Percentiles rank a stretch among this genome's conserved stretches.
These are phyloP conservation scores for Fusarium caatingaense DNA, from an alignment of 2,329 filamentous ascomycete genomes.

Conservation along the genomic window DNA sequence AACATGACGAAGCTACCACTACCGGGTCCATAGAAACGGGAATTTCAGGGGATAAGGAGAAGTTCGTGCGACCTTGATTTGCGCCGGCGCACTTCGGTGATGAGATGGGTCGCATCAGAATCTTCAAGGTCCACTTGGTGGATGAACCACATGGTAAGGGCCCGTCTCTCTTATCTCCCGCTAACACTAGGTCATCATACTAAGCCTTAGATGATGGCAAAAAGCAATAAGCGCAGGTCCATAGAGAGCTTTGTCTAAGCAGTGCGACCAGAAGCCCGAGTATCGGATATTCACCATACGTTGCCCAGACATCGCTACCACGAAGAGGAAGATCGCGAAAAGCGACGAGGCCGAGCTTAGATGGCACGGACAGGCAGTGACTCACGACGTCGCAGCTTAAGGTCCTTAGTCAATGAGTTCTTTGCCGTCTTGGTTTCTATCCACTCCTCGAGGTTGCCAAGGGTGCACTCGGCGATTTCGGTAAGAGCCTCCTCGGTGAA, in stretches of 20 bases:
- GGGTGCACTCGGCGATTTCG: slow-evolving; percentile 71
- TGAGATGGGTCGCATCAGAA: slow-evolving; percentile 36
- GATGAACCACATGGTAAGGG: slow-evolving; percentile 25
- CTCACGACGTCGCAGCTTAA: slow-evolving; percentile 42
- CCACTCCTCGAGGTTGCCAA: slow-evolving; percentile 66
- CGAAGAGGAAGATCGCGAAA: neutral
- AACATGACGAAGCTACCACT: neutral
- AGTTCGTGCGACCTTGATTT: slow-evolving; percentile 35
- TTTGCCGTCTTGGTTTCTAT: slow-evolving; percentile 46
- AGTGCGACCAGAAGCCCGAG: neutral
- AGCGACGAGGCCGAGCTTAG: slow-evolving; percentile 23
- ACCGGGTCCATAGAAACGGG: slow-evolving; percentile 4
- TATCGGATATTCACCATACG: neutral
- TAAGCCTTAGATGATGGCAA: neutral
- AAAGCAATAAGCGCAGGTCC: neutral
- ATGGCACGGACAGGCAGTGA: slow-evolving; percentile 50
- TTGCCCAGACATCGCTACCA: neutral
- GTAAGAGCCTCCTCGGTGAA: slow-evolving; percentile 73
- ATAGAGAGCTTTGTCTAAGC: neutral
- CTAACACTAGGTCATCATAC: neutral
- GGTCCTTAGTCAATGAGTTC: slow-evolving; percentile 50
- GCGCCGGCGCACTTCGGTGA: slow-evolving; percentile 41
- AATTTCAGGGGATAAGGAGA: slow-evolving; percentile 33
- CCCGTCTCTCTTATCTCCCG: slow-evolving; percentile 6
- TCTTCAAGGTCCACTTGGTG: slow-evolving; percentile 41